Evolutionary conservation across 2,329 filamentous ascomycete species (phyloP).

Genomic region (Diaporthe vexans): DNA sequence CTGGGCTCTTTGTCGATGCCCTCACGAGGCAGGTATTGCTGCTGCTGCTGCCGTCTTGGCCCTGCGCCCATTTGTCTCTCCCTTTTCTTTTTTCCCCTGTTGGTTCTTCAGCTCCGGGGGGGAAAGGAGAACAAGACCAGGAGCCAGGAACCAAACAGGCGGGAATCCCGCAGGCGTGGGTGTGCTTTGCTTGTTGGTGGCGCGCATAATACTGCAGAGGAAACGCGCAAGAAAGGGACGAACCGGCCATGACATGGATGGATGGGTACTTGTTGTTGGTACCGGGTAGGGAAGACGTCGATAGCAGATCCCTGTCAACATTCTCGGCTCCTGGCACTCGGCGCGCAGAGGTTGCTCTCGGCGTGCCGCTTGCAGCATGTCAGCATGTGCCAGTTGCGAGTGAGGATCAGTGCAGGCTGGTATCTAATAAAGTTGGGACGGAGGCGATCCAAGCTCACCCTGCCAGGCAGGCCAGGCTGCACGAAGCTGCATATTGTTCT

Average conservation of each 20-base stretch:
- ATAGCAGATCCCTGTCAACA: constrained; percentile 21
- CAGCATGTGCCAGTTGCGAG: background rate
- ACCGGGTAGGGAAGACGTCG: constrained; percentile 7
- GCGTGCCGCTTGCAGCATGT: background rate
- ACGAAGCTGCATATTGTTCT: background rate
- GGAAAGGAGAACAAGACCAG: background rate
- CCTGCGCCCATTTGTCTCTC: background rate
- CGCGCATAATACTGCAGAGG: constrained; percentile 18
- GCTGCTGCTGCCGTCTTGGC: background rate
- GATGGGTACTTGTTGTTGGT: background rate
- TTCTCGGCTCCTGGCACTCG: constrained; percentile 29
- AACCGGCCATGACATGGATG: constrained; percentile 11
- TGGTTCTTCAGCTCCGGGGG: background rate
- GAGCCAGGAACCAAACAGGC: constrained; percentile 2
- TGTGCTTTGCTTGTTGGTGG: constrained; percentile 13
- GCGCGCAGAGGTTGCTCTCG: constrained; percentile 3
- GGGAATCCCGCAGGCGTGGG: background rate
- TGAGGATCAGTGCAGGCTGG: constrained; percentile 2
- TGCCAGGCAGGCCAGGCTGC: background rate
- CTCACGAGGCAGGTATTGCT: background rate
- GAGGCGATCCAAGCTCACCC: constrained; percentile 10
- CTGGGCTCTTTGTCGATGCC: constrained; percentile 4
- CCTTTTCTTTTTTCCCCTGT: too few relatives aligned
- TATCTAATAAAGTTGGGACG: constrained; percentile 27
- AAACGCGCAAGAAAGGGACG: constrained; percentile 28